A percentile compares a stretch with the other conserved stretches of the same genome.
Evolutionary conservation across 352 stramenopile species (phyloP).

Genomic region (Phytophthora rubi): DNA sequence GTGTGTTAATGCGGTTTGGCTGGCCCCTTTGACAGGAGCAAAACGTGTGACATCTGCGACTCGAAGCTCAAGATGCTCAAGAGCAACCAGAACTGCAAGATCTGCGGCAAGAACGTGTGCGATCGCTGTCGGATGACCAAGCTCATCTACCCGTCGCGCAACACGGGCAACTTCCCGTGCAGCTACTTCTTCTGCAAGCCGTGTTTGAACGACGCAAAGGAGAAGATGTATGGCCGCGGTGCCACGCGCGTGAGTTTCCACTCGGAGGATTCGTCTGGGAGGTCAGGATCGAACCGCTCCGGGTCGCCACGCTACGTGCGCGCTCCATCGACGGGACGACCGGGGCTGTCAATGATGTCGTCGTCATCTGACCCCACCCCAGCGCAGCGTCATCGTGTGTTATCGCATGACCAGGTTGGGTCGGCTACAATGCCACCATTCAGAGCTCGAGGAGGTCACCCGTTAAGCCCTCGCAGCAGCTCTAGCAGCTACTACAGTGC

Average conservation of each 20-base stretch:
- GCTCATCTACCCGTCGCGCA: slow-evolving; percentile 57
- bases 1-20: slow-evolving; percentile 11
- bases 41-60: slow-evolving; percentile 68
- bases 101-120: slow-evolving; percentile 74
- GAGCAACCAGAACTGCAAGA: slow-evolving; percentile 64
- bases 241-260: slow-evolving; percentile 45
- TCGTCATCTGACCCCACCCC: slow-evolving; percentile 29
- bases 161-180: slow-evolving; percentile 60
- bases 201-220: slow-evolving; percentile 54
- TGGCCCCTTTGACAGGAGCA: slow-evolving; percentile 31
- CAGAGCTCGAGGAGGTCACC: slow-evolving; percentile 8
- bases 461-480: slow-evolving; percentile 32
- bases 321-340: slow-evolving; percentile 18
- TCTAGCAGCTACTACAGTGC: slow-evolving; percentile 33
- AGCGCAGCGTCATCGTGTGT: slow-evolving; percentile 16
- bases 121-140: slow-evolving; percentile 68
- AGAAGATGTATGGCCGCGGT: slow-evolving; percentile 45
- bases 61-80: slow-evolving; percentile 62
- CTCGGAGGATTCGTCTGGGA: slow-evolving; percentile 42
- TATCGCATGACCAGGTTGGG: slow-evolving; percentile 25
- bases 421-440: slow-evolving; percentile 16
- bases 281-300: slow-evolving; percentile 34
- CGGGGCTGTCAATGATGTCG: slow-evolving; percentile 33
- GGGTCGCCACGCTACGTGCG: slow-evolving; percentile 26
- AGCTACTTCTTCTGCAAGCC: slow-evolving; percentile 66